Percentiles rank a stretch among this genome's conserved stretches.
Conservation (phyloP, 495 filamentous ascomycete genomes). For the Astrothelium subdiscretum region DNA sequence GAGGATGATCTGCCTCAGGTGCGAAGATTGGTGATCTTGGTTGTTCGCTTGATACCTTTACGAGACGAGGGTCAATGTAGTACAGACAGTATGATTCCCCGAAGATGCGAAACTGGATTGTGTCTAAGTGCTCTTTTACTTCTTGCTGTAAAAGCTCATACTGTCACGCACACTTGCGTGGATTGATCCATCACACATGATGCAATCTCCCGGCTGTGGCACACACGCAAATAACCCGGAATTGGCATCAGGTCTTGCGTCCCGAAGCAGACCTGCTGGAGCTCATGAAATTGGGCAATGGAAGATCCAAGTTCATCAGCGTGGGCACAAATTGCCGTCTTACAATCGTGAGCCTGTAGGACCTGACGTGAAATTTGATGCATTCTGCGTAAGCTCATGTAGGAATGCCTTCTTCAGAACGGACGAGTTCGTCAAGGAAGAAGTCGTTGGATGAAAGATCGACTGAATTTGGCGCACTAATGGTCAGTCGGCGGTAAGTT, state of each 20-base stretch:
- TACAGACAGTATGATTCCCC: background rate
- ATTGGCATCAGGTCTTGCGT: conserved; percentile 71
- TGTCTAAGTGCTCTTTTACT: conserved; percentile 45
- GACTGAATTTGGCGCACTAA: conserved; percentile 23
- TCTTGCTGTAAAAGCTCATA: conserved; percentile 54
- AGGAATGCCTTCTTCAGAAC: conserved; percentile 32
- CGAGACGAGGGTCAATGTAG: background rate
- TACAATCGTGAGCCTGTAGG: conserved; percentile 50
- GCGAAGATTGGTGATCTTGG: conserved; percentile 33
- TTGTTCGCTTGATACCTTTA: conserved; percentile 28
- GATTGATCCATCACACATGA: conserved; percentile 63
- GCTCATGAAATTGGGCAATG: conserved; percentile 60
- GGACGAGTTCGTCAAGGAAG: conserved; percentile 38
- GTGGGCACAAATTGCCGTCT: conserved; percentile 58
- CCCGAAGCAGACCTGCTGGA: conserved; percentile 55
- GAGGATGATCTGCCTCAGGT: conserved; percentile 34
- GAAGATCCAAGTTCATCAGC: conserved; percentile 50
- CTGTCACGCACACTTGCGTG: conserved; percentile 73
- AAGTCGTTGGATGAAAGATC: conserved; percentile 57
- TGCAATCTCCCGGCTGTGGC: conserved; percentile 55
- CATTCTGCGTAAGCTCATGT: conserved; percentile 23
- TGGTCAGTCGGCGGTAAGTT: conserved; percentile 35
- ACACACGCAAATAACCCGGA: conserved; percentile 53
- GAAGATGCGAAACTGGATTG: conserved; percentile 35
- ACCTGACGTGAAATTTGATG: conserved; percentile 31